Conservation (phyloP, 768 basidiomycete genomes). For the Leucocoprinus leucothites region DNA sequence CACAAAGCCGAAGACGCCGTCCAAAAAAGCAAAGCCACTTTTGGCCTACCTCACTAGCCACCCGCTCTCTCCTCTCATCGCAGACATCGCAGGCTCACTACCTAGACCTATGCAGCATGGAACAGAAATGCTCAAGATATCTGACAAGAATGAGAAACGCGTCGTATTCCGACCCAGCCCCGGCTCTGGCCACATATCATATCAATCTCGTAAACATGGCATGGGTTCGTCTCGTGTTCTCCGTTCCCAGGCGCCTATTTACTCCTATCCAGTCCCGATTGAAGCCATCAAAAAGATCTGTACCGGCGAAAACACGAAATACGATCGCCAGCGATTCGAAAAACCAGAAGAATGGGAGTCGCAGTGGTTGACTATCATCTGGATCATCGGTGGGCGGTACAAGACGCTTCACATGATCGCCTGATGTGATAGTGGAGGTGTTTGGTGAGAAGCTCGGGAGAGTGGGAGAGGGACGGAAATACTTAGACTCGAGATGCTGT, state of each 20-base stretch:
- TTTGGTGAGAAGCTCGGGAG: constrained; percentile 41
- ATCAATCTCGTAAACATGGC: constrained; percentile 60
- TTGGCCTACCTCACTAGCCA: neutral
- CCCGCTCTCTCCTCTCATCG: neutral
- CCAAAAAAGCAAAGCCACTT: neutral
- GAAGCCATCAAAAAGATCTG: constrained; percentile 88
- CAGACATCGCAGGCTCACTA: neutral
- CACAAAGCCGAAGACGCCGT: neutral
- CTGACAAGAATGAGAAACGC: constrained; percentile 67
- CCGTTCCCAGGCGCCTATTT: constrained; percentile 1
- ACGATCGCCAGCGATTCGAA: constrained; percentile 70
- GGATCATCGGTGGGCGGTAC: constrained; percentile 72
- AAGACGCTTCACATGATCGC: constrained; percentile 88
- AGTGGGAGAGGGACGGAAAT: constrained; percentile 37
- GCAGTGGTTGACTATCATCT: constrained; percentile 85
- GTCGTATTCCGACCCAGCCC: constrained; percentile 68
- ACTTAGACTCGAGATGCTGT: constrained; percentile 51
- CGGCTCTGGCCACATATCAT: constrained; percentile 73
- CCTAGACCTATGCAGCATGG: constrained; percentile 43
- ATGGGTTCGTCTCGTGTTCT: constrained; percentile 42
- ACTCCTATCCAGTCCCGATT: constrained; percentile 61
- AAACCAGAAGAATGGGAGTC: constrained; percentile 58
- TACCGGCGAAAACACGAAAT: constrained; percentile 62
- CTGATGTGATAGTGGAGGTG: constrained; percentile 57
- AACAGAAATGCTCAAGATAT: constrained; percentile 77